Conservation (phyloP, 2,329 filamentous ascomycete genomes). For the Alternaria conjuncta region DNA sequence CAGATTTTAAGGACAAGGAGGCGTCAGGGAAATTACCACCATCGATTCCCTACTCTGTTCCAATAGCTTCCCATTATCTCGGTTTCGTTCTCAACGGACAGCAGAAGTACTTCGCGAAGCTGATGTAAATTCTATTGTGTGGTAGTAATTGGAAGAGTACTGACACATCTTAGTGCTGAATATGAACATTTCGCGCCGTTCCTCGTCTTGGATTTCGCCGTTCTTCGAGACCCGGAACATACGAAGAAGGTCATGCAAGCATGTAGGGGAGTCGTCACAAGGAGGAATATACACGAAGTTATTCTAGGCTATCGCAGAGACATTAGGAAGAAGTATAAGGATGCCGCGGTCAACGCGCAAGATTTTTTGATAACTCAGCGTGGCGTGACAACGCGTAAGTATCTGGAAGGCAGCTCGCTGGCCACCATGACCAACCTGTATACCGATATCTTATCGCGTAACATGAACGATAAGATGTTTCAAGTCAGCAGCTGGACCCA, state of each 20-base stretch:
- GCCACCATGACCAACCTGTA: conserved; percentile 21
- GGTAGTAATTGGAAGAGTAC: neutral
- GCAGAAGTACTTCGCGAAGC: conserved; percentile 30
- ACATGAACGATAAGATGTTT: conserved; percentile 41
- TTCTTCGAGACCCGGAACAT: conserved; percentile 33
- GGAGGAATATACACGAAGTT: conserved; percentile 18
- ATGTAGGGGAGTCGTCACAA: conserved; percentile 4
- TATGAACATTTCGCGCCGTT: conserved; percentile 34
- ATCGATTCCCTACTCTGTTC: conserved; percentile 30
- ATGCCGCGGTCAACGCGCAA: neutral
- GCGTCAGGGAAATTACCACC: conserved; percentile 22
- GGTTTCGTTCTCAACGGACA: conserved; percentile 26
- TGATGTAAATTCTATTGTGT: conserved; percentile 23
- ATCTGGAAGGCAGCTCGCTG: conserved; percentile 23
- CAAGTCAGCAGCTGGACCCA: conserved; percentile 36
- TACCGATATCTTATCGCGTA: conserved; percentile 25
- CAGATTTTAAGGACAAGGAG: conserved; percentile 15
- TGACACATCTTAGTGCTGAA: conserved; percentile 26
- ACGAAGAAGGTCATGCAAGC: conserved; percentile 22
- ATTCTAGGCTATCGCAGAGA: conserved; percentile 19
- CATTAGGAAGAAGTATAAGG: conserved; percentile 7
- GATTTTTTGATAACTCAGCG: neutral
- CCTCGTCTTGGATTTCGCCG: conserved; percentile 20
- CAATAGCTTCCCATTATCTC: conserved; percentile 29
- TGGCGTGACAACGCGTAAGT: conserved; percentile 12